Conservation (phyloP, 805 yeast species). For the Teunomyces lycoperdinae region DNA sequence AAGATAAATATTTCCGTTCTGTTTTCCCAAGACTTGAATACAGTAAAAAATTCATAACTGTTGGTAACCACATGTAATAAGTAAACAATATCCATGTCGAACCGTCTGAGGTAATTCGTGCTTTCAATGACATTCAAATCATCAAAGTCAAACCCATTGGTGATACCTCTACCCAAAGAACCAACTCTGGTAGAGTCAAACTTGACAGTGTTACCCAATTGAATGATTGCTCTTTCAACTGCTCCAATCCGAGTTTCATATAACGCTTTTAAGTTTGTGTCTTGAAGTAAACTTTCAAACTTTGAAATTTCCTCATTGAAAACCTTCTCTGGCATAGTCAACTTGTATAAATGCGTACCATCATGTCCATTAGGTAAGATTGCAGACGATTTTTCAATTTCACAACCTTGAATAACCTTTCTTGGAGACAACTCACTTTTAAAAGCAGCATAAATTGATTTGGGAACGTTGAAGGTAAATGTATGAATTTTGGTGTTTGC, state of each 20-base stretch:
- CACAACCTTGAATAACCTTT: slow-evolving; percentile 45
- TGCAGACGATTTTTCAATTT: slow-evolving; percentile 57
- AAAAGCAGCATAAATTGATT: slow-evolving; percentile 67
- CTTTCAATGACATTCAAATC: slow-evolving; percentile 50
- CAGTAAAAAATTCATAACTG: slow-evolving; percentile 69
- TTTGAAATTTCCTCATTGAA: slow-evolving; percentile 55
- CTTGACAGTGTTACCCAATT: slow-evolving; percentile 69
- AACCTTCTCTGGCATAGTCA: slow-evolving; percentile 65
- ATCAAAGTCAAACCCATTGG: slow-evolving; percentile 73
- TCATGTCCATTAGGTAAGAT: slow-evolving; percentile 68
- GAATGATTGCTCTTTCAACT: slow-evolving; percentile 72
- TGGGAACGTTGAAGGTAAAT: slow-evolving; percentile 70
- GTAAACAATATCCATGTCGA: slow-evolving; percentile 58
- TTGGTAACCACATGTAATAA: slow-evolving; percentile 67
- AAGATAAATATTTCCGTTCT: slow-evolving; percentile 52
- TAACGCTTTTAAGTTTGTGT: slow-evolving; percentile 59
- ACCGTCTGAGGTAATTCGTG: slow-evolving; percentile 50
- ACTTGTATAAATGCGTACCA: slow-evolving; percentile 51
- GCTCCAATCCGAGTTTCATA: slow-evolving; percentile 73
- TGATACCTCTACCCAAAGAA: slow-evolving; percentile 79
- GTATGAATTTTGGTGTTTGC: slow-evolving; percentile 73
- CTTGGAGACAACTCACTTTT: slow-evolving; percentile 46
- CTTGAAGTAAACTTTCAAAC: slow-evolving; percentile 62
- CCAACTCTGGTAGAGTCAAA: slow-evolving; percentile 76
- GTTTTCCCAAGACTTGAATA: slow-evolving; percentile 63